A percentile compares a stretch with the other conserved stretches of the same genome.
phyloP scores from a whole-genome alignment of 805 yeast genomes.

The Saitoella complicata region DNA sequence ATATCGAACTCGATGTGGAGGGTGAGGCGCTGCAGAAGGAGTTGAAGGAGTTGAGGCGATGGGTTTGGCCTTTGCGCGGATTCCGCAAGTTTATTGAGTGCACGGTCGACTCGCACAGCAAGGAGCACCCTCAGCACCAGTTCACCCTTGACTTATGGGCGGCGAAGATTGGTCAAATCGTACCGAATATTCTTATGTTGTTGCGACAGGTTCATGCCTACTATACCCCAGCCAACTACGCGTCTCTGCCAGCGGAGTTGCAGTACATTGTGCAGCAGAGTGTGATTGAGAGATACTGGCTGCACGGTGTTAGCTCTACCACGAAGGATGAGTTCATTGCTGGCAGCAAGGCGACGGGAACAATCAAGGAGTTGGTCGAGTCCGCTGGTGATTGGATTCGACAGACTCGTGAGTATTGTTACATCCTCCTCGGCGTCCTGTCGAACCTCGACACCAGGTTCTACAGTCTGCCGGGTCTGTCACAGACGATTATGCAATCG shows the following conservation, averaged over 20 bases:
- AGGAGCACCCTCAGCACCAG: conserved; percentile 63
- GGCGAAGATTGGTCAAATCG: conserved; percentile 79
- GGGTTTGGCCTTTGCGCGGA: conserved; percentile 87
- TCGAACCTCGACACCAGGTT: conserved; percentile 79
- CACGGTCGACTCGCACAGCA: conserved; percentile 58
- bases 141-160: conserved; percentile 73
- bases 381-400: conserved; percentile 91
- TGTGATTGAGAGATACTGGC: conserved; percentile 93
- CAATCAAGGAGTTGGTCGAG: conserved; percentile 92
- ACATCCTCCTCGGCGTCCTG: conserved; percentile 74
- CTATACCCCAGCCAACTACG: conserved; percentile 88
- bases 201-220: conserved; percentile 85
- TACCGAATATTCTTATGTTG: conserved; percentile 79
- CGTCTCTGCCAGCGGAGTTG: conserved; percentile 69
- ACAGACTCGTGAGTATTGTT: conserved; percentile 91
- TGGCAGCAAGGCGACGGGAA: conserved; percentile 86
- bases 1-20: conserved; percentile 75
- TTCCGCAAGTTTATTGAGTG: conserved; percentile 90
- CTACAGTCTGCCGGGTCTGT: conserved; percentile 72
- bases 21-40: conserved; percentile 64
- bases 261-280: conserved; percentile 82
- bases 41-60: conserved; percentile 81
- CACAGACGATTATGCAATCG: conserved; percentile 62
- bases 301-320: conserved; percentile 89
- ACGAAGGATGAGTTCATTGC: conserved; percentile 86